Conservation (phyloP, 257 asterid genomes). For the Sherardia arvensis region DNA sequence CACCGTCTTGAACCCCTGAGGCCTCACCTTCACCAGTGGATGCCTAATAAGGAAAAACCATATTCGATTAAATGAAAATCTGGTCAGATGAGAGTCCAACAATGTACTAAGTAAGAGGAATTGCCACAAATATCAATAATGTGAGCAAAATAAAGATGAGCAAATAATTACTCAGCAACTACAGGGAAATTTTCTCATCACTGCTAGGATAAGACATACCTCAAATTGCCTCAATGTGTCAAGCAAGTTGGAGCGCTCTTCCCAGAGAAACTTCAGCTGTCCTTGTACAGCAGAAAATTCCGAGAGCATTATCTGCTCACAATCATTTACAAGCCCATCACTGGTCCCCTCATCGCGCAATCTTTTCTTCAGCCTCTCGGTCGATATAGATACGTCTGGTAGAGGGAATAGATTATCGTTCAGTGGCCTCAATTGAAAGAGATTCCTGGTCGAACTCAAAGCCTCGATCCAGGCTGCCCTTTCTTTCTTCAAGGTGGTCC, state of each 20-base stretch:
- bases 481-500: slow-evolving; percentile 67
- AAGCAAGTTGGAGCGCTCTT: slow-evolving; percentile 69
- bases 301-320: slow-evolving; percentile 85
- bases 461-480: slow-evolving; percentile 86
- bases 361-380: slow-evolving; percentile 71
- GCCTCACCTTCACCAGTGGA: slow-evolving; percentile 64
- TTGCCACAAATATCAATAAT: too few relatives aligned
- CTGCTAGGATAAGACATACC: slow-evolving; percentile 28
- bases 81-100: neutral
- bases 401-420: slow-evolving; percentile 44
- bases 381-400: slow-evolving; percentile 60
- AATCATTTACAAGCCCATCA: slow-evolving; percentile 68
- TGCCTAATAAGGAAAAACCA: slow-evolving; percentile 41
- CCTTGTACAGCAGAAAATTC: slow-evolving; percentile 78
- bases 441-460: slow-evolving; percentile 56
- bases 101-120: too few relatives aligned
- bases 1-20: slow-evolving; percentile 63
- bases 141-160: too few relatives aligned
- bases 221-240: slow-evolving; percentile 80
- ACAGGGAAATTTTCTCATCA: neutral
- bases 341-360: slow-evolving; percentile 67
- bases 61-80: neutral
- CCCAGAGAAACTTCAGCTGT: slow-evolving; percentile 58
- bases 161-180: neutral
- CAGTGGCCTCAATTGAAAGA: slow-evolving; percentile 45